Evolutionary conservation across 2,329 filamentous ascomycete genomes (phyloP), one percentile per base, ranked within the genome.

Genomic region (Fusarium poae): DNA sequence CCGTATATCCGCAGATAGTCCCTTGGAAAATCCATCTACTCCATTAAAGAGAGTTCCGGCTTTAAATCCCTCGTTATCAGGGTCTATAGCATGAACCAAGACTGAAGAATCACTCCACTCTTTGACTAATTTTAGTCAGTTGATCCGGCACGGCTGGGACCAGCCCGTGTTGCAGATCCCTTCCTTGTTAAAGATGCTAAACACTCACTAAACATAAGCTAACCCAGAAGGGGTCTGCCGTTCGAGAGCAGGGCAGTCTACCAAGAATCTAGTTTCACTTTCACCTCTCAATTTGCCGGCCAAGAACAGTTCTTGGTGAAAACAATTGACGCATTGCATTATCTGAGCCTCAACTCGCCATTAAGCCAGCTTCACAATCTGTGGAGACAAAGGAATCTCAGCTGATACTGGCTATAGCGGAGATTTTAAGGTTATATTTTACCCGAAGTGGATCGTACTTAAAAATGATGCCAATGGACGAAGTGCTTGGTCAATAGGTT

Each of bases 141-240:
- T 50, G 27, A 61, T 61, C 56, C 45, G 56, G 56, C 44, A 53
- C 39, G 34, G 27, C 21, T 20, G 9, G 16, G 6, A 45, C 20
- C 15, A 39, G 21, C 56, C 56, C 56, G 56, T 6, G 43, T 54
- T 35, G 56, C 56, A 58, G 45, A 62, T 61, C 45, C 32, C 32
- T 20, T 44, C 37, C 42, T 49, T 27, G 16, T 18, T 50, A 11
- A 39, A 21, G 13, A 50, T 50, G 32, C 21, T 23, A 23, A 35
- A n/a, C 25, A 23, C 34, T 20, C n/a, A 34, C 43, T 44, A 30
- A 48, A 27, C 30, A 20, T n/a, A 11, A 18, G 21, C 60, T 58
- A 51, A 25, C 12, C 62, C 35, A 12, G 6, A 51, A 56, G 21
- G 9, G 9, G 49, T 48, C n/a, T 20, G 7, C 39, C 40, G 39